These are phyloP conservation scores for Schrenkiella parvula DNA, from an alignment of 345 rosid genomes.

Conservation along the genomic window DNA sequence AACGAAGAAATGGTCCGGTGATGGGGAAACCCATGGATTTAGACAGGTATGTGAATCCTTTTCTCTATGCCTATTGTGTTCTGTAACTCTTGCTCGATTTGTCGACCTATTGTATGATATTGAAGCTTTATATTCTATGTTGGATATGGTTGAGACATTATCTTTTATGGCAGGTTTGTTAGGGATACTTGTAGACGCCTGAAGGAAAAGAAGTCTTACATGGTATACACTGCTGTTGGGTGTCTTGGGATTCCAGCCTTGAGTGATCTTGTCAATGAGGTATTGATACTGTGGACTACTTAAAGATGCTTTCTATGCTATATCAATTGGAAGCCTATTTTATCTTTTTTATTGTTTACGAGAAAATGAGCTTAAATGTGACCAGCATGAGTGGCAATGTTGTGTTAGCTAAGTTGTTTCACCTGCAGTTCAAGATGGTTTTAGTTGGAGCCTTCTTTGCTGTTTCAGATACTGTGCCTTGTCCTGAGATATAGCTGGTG, in stretches of 20 bases:
- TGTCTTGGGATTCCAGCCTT: constrained; percentile 75
- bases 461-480: constrained; percentile 45
- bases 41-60: constrained; percentile 42
- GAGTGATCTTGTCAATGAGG: constrained; percentile 80
- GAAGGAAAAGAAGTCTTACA: constrained; percentile 89
- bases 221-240: constrained; percentile 87
- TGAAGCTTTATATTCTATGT: background rate
- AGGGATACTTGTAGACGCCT: constrained; percentile 69
- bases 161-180: constrained; percentile 63
- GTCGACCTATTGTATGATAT: background rate
- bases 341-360: background rate
- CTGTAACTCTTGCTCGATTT: background rate
- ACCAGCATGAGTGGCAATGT: constrained; percentile 2
- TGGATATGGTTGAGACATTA: background rate
- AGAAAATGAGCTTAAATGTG: background rate
- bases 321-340: background rate
- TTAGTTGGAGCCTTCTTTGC: constrained; percentile 41
- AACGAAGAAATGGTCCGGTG: constrained; percentile 31
- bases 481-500: constrained; percentile 42
- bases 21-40: constrained; percentile 46
- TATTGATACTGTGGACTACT: constrained; percentile 14
- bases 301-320: background rate
- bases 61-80: background rate
- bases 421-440: constrained; percentile 45
- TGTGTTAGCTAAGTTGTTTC: constrained; percentile 41